Evolutionary conservation across 192 early-diverging fungal genomes (phyloP).

Genomic region (Powellomyces hirtus): DNA sequence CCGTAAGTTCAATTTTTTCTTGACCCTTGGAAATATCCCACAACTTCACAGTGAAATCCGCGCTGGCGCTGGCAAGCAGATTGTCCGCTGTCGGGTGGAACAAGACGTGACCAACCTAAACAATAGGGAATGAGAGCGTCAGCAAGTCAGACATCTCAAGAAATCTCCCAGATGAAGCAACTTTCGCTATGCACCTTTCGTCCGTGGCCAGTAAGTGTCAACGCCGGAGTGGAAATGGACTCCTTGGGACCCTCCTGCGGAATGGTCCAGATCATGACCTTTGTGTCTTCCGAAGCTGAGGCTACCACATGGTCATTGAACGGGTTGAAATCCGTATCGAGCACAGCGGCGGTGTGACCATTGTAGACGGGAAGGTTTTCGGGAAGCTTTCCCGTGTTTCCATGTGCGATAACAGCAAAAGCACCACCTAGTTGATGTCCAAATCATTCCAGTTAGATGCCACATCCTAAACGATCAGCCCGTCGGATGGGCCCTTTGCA

Average conservation of each 20-base stretch:
- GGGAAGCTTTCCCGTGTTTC: slow-evolving; percentile 80
- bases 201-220: slow-evolving; percentile 80
- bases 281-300: slow-evolving; percentile 53
- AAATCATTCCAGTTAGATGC: not conserved
- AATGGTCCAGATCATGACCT: slow-evolving; percentile 91
- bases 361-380: slow-evolving; percentile 87
- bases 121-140: not conserved
- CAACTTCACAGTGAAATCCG: slow-evolving; percentile 72
- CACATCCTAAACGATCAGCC: not conserved
- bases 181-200: slow-evolving; percentile 45
- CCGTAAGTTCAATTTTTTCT: slow-evolving; percentile 74
- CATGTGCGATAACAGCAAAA: slow-evolving; percentile 90
- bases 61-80: slow-evolving; percentile 83
- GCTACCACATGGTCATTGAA: slow-evolving; percentile 98
- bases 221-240: slow-evolving; percentile 73
- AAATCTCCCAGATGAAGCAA: not conserved
- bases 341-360: slow-evolving; percentile 89
- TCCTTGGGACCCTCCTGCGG: slow-evolving; percentile 74
- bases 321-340: slow-evolving; percentile 97
- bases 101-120: slow-evolving; percentile 92
- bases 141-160: not conserved
- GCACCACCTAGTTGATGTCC: slow-evolving; percentile 80
- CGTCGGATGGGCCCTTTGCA: too few species aligned
- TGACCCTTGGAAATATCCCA: slow-evolving; percentile 91
- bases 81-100: slow-evolving; percentile 97